Percentiles rank a stretch among this genome's conserved stretches.
These are phyloP conservation scores for Tricholoma matsutake DNA, from an alignment of 768 basidiomycete genomes.

Conservation along the genomic window DNA sequence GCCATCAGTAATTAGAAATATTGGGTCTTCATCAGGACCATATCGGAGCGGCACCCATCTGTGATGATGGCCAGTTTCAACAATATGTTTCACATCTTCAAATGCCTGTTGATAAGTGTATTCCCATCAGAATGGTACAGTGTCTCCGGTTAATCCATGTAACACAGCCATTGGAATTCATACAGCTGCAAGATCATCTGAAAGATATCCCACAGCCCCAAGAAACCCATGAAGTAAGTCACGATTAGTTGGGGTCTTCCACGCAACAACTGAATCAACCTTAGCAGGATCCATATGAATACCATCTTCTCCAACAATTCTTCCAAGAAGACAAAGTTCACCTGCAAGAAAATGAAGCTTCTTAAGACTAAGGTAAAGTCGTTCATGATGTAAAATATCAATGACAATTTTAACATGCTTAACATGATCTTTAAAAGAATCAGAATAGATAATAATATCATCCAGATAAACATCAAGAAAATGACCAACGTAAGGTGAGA, in stretches of 20 bases:
- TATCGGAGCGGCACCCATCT: slow-evolving; percentile 20
- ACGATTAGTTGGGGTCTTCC: slow-evolving; percentile 25
- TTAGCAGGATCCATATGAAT: slow-evolving; percentile 41
- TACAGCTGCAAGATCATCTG: slow-evolving; percentile 20
- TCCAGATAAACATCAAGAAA: slow-evolving; percentile 32
- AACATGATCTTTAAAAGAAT: slow-evolving; percentile 32
- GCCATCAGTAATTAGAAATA: slow-evolving; percentile 32
- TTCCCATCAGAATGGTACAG: slow-evolving; percentile 22
- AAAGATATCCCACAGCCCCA: slow-evolving; percentile 34
- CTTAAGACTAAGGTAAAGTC: slow-evolving; percentile 29
- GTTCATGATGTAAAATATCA: slow-evolving; percentile 20
- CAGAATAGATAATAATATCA: slow-evolving; percentile 40
- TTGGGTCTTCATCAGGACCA: slow-evolving; percentile 8
- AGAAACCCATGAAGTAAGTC: slow-evolving; percentile 31
- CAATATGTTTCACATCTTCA: slow-evolving; percentile 30
- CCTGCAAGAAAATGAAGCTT: too few relatives aligned
- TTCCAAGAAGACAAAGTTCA: slow-evolving; percentile 29
- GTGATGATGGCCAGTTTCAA: slow-evolving; percentile 14
- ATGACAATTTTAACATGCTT: slow-evolving; percentile 26
- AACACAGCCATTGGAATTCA: slow-evolving; percentile 31
- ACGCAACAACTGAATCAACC: slow-evolving; percentile 29
- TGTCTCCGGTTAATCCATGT: slow-evolving; percentile 13
- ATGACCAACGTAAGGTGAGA: slow-evolving; percentile 20
- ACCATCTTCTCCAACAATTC: slow-evolving; percentile 28
- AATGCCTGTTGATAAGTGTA: slow-evolving; percentile 27